These are phyloP conservation scores for Biancaea sappan DNA, from an alignment of 306 rosid genomes.

Conservation along the genomic window DNA sequence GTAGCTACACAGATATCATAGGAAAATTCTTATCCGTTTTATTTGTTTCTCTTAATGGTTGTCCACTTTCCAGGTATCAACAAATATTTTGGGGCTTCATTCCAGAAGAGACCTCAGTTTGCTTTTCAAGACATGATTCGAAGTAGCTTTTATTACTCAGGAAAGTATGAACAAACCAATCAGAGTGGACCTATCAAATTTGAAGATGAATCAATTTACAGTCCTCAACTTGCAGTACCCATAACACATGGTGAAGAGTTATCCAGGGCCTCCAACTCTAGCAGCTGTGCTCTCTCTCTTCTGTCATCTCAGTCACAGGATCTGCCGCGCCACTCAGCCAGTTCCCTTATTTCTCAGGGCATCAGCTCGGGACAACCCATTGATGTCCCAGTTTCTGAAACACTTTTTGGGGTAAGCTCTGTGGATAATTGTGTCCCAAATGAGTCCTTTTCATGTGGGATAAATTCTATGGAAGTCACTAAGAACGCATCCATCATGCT, in stretches of 20 bases:
- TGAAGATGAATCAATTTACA: slow-evolving; percentile 50
- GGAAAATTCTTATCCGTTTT: not conserved
- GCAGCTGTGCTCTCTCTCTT: slow-evolving; percentile 86
- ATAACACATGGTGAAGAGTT: slow-evolving; percentile 45
- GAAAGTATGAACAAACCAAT: slow-evolving; percentile 46
- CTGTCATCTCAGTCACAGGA: slow-evolving; percentile 75
- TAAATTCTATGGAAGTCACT: slow-evolving; percentile 41
- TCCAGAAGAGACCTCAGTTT: slow-evolving; percentile 53
- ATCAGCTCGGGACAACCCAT: slow-evolving; percentile 10
- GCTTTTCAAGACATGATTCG: slow-evolving; percentile 58
- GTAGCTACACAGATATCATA: not conserved
- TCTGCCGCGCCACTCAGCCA: slow-evolving; percentile 38
- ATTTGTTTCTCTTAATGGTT: slow-evolving; percentile 27
- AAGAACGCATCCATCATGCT: slow-evolving; percentile 39
- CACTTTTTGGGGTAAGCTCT: slow-evolving; percentile 30
- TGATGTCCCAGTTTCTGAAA: slow-evolving; percentile 41
- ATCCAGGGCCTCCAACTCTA: slow-evolving; percentile 35
- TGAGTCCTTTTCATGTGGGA: slow-evolving; percentile 43
- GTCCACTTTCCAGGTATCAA: slow-evolving; percentile 55
- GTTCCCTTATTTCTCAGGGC: slow-evolving; percentile 39
- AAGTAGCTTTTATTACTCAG: slow-evolving; percentile 47
- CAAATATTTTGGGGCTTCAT: slow-evolving; percentile 44
- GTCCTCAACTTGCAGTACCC: slow-evolving; percentile 45
- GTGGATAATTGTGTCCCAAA: slow-evolving; percentile 40
- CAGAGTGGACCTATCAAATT: slow-evolving; percentile 50